Conservation (phyloP, 345 rosid genomes). For the Erysimum cheiranthoides region DNA sequence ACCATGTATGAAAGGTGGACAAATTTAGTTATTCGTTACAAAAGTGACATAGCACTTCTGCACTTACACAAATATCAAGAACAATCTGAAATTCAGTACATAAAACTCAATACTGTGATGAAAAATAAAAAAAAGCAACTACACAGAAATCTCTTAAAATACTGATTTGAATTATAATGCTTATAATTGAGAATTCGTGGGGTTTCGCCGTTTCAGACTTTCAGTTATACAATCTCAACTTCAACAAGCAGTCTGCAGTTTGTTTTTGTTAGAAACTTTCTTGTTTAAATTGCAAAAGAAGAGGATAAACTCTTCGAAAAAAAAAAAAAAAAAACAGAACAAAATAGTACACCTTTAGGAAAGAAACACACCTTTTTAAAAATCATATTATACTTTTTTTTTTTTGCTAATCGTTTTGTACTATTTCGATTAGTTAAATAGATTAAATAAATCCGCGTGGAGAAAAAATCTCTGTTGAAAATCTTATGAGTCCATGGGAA, state of each 20-base stretch:
- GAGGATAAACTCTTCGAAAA: too few relatives aligned
- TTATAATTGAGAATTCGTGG: too few relatives aligned
- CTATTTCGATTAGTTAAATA: slow-evolving; percentile 24
- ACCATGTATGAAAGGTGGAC: background rate
- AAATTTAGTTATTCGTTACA: background rate
- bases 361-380: background rate
- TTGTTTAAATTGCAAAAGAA: background rate
- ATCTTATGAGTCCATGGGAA: slow-evolving; percentile 42
- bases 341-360: background rate
- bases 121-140: background rate
- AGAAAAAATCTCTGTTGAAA: slow-evolving; percentile 36
- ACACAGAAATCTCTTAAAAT: background rate
- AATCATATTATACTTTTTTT: background rate
- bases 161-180: slow-evolving; percentile 11
- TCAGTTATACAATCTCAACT: too few relatives aligned
- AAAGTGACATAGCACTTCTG: background rate
- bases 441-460: slow-evolving; percentile 36
- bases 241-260: too few relatives aligned
- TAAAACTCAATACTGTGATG: background rate
- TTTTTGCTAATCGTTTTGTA: background rate
- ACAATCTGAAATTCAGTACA: background rate
- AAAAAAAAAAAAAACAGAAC: background rate
- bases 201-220: too few relatives aligned
- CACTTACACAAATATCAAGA: background rate
- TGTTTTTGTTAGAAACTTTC: background rate